Evolutionary conservation across 2,329 filamentous ascomycete genomes (phyloP).

Genomic region (Camillea tinctor): DNA sequence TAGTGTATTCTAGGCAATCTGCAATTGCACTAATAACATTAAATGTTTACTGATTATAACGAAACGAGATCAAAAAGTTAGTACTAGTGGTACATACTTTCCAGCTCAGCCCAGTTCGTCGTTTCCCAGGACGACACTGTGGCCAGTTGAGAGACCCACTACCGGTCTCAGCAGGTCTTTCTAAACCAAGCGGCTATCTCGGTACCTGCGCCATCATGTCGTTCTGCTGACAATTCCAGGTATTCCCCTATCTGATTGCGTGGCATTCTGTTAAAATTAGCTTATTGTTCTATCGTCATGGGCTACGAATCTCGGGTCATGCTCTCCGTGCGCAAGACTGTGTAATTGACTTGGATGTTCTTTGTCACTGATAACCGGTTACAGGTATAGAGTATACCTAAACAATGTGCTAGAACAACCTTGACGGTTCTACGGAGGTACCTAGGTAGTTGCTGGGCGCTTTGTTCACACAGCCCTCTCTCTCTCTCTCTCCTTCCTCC

Average conservation of each 20-base stretch:
- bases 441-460: neutral
- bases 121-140: constrained; percentile 11
- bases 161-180: constrained; percentile 4
- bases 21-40: no score
- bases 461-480: constrained; percentile 4
- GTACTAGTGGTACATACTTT: no score
- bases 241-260: constrained; percentile 24
- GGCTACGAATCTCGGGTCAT: constrained; percentile 21
- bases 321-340: constrained; percentile 20
- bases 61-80: no score
- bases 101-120: constrained; percentile 12
- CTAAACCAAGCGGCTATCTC: constrained; percentile 15
- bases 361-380: neutral
- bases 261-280: constrained; percentile 17
- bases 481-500: constrained; percentile 3
- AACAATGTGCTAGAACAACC: neutral
- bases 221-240: constrained; percentile 6
- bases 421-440: no score
- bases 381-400: neutral
- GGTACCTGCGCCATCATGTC: constrained; percentile 17
- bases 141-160: constrained; percentile 12
- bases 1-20: no score
- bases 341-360: constrained; percentile 1
- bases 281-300: constrained; percentile 21
- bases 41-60: no score